Evolutionary conservation across 1,284 basidiomycete species (phyloP).

Genomic region (Boletus sp.): DNA sequence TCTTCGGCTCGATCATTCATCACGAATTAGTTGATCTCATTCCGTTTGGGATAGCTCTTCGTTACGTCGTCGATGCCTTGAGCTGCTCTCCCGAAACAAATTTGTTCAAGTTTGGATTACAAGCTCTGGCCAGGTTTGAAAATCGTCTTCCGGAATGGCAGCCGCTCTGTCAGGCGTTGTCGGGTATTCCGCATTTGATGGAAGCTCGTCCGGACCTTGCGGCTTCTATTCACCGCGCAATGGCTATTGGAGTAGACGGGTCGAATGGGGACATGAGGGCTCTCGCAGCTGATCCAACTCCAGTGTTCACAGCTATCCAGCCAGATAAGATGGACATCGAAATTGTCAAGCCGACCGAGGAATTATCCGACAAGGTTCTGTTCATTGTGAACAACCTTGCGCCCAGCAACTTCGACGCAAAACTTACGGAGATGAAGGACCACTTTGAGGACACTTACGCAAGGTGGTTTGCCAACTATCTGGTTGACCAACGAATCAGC

Average conservation of each 20-base stretch:
- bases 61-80: constrained; percentile 94
- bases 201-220: constrained; percentile 88
- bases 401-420: constrained; percentile 87
- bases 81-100: constrained; percentile 88
- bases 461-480: constrained; percentile 96
- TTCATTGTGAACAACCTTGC: constrained; percentile 99
- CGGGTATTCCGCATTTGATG: constrained; percentile 83
- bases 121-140: constrained; percentile 88
- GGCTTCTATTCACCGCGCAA: constrained; percentile 66
- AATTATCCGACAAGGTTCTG: constrained; percentile 88
- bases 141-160: constrained; percentile 90
- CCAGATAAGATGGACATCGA: constrained; percentile 61
- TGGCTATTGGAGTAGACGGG: constrained; percentile 50
- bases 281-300: constrained; percentile 41
- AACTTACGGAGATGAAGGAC: constrained; percentile 79
- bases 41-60: constrained; percentile 93
- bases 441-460: constrained; percentile 80
- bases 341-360: constrained; percentile 75
- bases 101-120: constrained; percentile 93
- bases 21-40: constrained; percentile 92
- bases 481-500: constrained; percentile 93
- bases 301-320: constrained; percentile 71
- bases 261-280: constrained; percentile 38
- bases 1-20: constrained; percentile 96
- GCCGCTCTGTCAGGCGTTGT: constrained; percentile 85